Evolutionary conservation across 1,284 basidiomycete genomes (phyloP).

Genomic region (Cutaneotrichosporon cyanovorans): DNA sequence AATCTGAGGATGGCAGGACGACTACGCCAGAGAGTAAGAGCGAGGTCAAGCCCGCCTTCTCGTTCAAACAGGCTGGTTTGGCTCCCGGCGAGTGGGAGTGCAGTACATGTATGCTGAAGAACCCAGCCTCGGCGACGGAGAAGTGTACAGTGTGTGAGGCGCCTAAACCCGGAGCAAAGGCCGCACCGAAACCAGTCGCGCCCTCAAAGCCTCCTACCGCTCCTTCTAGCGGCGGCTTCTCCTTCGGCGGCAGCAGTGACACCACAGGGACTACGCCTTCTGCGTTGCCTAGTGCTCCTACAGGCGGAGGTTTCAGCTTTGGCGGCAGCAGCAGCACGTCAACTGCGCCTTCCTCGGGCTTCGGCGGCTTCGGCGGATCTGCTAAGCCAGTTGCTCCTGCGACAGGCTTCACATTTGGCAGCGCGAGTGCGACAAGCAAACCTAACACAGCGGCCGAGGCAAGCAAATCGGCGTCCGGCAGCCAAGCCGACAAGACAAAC

Average conservation of each 20-base stretch:
- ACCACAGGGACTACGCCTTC: slow-evolving; percentile 2
- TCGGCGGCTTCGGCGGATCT: slow-evolving; percentile 11
- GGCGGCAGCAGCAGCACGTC: slow-evolving; percentile 2
- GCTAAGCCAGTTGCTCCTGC: slow-evolving; percentile 7
- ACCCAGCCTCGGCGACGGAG: slow-evolving; percentile 28
- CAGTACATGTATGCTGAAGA: slow-evolving; percentile 49
- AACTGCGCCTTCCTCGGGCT: slow-evolving; percentile 4
- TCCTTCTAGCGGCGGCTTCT: slow-evolving; percentile 5
- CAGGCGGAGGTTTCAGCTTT: slow-evolving; percentile 10
- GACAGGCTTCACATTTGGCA: background rate
- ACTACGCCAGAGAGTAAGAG: slow-evolving; percentile 5
- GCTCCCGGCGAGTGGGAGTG: slow-evolving; percentile 48
- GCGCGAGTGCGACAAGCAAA: background rate
- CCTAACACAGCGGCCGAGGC: background rate
- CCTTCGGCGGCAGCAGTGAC: slow-evolving; percentile 9
- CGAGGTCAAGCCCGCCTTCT: background rate
- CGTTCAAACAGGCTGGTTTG: background rate
- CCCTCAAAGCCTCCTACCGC: background rate
- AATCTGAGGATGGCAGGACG: slow-evolving; percentile 1
- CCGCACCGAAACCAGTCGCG: background rate
- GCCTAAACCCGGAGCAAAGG: slow-evolving; percentile 28
- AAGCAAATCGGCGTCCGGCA: background rate
- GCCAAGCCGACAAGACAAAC: background rate
- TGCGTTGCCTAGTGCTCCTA: background rate
- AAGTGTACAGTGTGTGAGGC: slow-evolving; percentile 54